Evolutionary conservation across 1,139 yeast genomes (phyloP).

Genomic region (Starmera stellimalicola): DNA sequence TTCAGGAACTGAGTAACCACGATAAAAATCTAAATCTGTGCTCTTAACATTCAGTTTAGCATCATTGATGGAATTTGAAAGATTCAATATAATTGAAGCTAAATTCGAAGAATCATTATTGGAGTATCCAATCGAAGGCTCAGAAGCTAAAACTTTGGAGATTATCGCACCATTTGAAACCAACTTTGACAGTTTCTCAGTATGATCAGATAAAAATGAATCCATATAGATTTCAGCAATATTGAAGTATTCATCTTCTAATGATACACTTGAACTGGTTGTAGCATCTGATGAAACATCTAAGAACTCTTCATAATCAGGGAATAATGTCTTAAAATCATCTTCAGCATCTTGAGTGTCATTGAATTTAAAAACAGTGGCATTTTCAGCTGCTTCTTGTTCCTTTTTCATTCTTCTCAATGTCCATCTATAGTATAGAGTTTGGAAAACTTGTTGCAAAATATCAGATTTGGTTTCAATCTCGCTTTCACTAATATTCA

Average conservation of each 20-base stretch:
- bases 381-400: constrained; percentile 49
- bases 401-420: constrained; percentile 57
- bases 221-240: constrained; percentile 30
- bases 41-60: constrained; percentile 15
- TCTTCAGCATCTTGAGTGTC: constrained; percentile 60
- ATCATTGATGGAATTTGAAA: constrained; percentile 24
- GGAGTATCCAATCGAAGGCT: background rate
- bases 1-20: constrained; percentile 54
- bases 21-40: constrained; percentile 51
- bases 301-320: constrained; percentile 70
- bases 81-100: constrained; percentile 32
- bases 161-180: constrained; percentile 36
- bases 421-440: constrained; percentile 75
- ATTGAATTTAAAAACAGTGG: constrained; percentile 52
- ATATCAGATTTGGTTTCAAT: constrained; percentile 16
- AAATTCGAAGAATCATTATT: constrained; percentile 28
- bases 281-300: constrained; percentile 24
- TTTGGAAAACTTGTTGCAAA: constrained; percentile 40
- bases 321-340: constrained; percentile 71
- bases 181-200: constrained; percentile 22
- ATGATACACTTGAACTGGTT: constrained; percentile 17
- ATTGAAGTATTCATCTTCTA: constrained; percentile 26
- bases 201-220: constrained; percentile 19
- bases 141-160: constrained; percentile 17
- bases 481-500: constrained; percentile 21